A percentile compares a stretch with the other conserved stretches of the same genome.
Evolutionary conservation across 176 grass and related monocot genomes (phyloP).

Genomic region (Ampelocalamus luodianensis): DNA sequence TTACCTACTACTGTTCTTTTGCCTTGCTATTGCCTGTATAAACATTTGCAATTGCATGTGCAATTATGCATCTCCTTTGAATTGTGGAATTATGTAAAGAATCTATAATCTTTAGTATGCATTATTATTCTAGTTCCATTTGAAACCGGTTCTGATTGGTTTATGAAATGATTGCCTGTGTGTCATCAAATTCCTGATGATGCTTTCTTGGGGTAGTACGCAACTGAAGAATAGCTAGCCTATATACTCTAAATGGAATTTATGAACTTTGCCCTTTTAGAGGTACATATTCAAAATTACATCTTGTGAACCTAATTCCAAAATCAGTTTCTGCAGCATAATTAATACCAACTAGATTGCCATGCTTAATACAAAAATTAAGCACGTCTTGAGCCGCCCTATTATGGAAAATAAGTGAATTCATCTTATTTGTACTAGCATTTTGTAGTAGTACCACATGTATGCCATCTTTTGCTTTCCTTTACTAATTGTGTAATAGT

Average conservation of each 20-base stretch:
- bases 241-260: conserved; percentile 1
- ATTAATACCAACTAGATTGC: conserved; percentile 24
- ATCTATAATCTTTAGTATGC: not conserved
- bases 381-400: not conserved
- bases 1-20: not conserved
- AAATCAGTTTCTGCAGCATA: conserved; percentile 5
- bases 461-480: no score
- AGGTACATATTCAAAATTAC: conserved; percentile 32
- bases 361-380: conserved; percentile 35
- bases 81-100: not conserved
- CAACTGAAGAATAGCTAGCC: conserved; percentile 37
- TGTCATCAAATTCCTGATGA: conserved; percentile 11
- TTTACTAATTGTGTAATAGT: no score
- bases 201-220: conserved; percentile 6
- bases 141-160: not conserved
- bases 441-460: no score
- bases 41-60: not conserved
- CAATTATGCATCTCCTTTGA: conserved; percentile 14
- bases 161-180: conserved; percentile 23
- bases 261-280: conserved; percentile 4
- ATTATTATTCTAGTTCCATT: not conserved
- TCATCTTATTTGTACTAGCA: not conserved
- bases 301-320: not conserved
- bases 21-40: not conserved
- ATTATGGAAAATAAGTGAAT: conserved; percentile 6